Conservation (phyloP, 192 early-diverging fungal species). For the Haplosporangium gracile region DNA sequence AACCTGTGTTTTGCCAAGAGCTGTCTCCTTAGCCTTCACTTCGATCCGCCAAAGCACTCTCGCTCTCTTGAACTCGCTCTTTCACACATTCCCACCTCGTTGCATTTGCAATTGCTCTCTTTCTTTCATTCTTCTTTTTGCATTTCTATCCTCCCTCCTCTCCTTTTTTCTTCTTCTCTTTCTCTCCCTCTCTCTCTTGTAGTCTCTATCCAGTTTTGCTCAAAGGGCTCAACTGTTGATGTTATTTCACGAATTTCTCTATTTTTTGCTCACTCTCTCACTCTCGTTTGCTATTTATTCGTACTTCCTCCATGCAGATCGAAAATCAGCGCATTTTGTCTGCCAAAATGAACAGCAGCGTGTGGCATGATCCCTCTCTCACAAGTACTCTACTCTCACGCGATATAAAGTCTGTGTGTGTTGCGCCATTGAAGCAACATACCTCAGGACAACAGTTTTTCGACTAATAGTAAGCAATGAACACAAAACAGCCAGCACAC, state of each 20-base stretch:
- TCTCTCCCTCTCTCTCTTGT: neutral
- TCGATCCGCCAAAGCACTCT: too few relatives aligned
- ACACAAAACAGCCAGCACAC: too few relatives aligned
- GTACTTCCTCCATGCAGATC: neutral
- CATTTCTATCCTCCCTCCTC: neutral
- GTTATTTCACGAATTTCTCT: neutral
- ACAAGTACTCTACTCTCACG: neutral
- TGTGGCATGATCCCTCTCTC: neutral
- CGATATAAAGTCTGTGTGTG: neutral
- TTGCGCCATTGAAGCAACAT: neutral
- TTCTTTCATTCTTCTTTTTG: neutral
- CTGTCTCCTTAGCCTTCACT: too few relatives aligned
- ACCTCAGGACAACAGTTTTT: too few relatives aligned
- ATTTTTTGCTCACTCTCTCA: neutral
- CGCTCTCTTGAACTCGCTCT: too few relatives aligned
- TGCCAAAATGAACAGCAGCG: neutral
- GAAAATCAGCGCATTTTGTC: neutral
- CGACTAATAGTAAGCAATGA: too few relatives aligned
- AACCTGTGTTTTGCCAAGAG: too few relatives aligned
- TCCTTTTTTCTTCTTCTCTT: neutral
- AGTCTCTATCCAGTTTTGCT: neutral
- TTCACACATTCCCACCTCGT: too few relatives aligned
- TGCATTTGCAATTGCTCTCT: neutral
- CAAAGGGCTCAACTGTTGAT: too few relatives aligned
- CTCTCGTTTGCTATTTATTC: neutral